phyloP scores from a whole-genome alignment of 1,284 basidiomycete species.

The Heterobasidion irregulare region DNA sequence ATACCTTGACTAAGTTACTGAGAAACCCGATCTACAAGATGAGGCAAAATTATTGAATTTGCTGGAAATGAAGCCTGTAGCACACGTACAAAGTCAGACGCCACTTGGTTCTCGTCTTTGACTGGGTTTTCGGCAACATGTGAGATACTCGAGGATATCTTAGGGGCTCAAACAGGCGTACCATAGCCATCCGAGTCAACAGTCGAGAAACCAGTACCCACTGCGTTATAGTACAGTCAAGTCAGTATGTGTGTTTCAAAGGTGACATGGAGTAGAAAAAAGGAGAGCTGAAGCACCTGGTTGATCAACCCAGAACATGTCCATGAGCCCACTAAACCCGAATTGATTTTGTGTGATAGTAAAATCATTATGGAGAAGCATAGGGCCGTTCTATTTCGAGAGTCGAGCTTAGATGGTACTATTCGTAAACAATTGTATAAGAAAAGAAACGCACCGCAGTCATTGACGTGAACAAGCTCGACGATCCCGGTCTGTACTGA shows the following conservation, averaged over 20 bases:
- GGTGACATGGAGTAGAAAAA: background rate
- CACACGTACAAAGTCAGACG: constrained; percentile 52
- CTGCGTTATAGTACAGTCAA: constrained; percentile 18
- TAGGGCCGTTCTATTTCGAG: constrained; percentile 51
- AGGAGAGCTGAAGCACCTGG: constrained; percentile 25
- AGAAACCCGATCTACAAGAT: constrained; percentile 53
- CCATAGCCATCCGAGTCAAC: constrained; percentile 52
- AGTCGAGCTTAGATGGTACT: background rate
- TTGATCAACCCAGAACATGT: constrained; percentile 69
- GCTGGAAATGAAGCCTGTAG: background rate
- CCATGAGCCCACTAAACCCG: constrained; percentile 53
- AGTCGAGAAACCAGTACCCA: constrained; percentile 57
- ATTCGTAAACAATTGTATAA: background rate
- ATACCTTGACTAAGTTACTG: constrained; percentile 56
- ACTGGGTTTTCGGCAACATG: constrained; percentile 26
- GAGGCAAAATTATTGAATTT: background rate
- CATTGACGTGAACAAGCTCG: constrained; percentile 55
- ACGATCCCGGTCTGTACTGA: constrained; percentile 53
- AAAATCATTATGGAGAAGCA: constrained; percentile 43
- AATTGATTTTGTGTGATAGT: constrained; percentile 39
- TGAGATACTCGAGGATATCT: constrained; percentile 3
- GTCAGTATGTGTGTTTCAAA: constrained; percentile 2
- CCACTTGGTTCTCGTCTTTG: constrained; percentile 60
- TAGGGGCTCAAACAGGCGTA: constrained; percentile 18
- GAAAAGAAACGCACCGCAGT: constrained; percentile 41